Base-by-base conservation (phyloP, 2,329 filamentous ascomycete species). In the Fusarium tupiense region DNA sequence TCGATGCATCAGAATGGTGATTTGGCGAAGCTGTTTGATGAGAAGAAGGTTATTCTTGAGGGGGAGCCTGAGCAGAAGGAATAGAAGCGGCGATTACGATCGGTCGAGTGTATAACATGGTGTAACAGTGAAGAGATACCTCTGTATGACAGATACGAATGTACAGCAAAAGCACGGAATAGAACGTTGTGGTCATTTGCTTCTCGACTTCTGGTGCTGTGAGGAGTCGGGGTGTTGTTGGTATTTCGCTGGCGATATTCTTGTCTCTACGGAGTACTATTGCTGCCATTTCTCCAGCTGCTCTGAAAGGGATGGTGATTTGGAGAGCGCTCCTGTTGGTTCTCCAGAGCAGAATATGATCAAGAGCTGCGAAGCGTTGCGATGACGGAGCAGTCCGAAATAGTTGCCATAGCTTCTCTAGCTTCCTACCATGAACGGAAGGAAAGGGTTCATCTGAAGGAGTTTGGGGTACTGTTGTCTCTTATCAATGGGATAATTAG, bases 1-100 rank as follows among this genome's bases (percentile, higher is more conserved):
- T 93, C 92, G 6, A 98, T 99, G 96, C 96, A 98, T 86, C 94
- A 98, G 85, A 97, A 94, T 80, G 96, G 96, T 35, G 95, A 97
- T 77, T 85, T 99, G 79, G 94, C 95, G 14, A 97, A 97, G 88
- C 84, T 98, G 82, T 87, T 99, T 57, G 94, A 97, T 81, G 93
- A 97, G 84, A 98, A 98, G 88, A 91, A 91, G 71, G 94, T 98
- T n/a, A 84, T 99, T 64, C 83, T 84, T 6, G 88, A 91, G 69
- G 90, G 75, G 9, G 81, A 83, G 62, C 76, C 79, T 73, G 69
- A 81, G 76, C 71, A 84, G 77, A 81, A 83, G 74, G 79, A 80
- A 74, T 81, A 76, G 74, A 38, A 50, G 35, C 24, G 47, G 20
- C 9, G 38, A 49, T 40, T 44, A 9, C 38, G 33, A 58, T 16